Conservation (phyloP, 2,329 filamentous ascomycete genomes). For the Diplodia intermedia region DNA sequence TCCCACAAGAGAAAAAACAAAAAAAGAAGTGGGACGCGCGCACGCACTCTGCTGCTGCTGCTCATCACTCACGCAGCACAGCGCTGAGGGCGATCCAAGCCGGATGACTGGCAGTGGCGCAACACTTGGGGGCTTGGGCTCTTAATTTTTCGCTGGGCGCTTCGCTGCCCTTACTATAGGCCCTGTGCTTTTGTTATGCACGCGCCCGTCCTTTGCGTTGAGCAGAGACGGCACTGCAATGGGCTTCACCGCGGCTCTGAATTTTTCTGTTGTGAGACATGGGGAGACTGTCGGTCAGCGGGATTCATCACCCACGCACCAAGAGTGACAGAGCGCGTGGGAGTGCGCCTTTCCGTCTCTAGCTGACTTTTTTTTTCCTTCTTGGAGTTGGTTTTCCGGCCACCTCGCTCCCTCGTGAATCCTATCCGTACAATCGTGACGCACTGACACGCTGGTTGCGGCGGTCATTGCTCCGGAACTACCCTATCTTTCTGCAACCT, state of each 20-base stretch:
- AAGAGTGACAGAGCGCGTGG: not conserved
- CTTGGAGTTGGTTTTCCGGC: not conserved
- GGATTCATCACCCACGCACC: not conserved
- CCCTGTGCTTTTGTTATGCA: not conserved
- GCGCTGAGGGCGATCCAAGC: not conserved
- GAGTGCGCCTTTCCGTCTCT: not conserved
- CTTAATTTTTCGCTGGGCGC: not conserved
- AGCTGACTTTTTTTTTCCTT: not conserved
- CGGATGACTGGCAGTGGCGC: constrained; percentile 14
- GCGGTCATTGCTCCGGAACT: not conserved
- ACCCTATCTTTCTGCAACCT: not conserved
- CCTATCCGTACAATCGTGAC: not conserved
- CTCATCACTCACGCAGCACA: not conserved
- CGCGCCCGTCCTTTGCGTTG: not conserved
- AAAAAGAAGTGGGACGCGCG: not conserved
- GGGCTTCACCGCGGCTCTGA: constrained; percentile 1
- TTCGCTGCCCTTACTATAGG: not conserved
- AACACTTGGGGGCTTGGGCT: not conserved
- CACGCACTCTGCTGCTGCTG: too few species aligned
- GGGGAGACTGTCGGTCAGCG: not conserved
- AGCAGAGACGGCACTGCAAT: not conserved
- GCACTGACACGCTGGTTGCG: not conserved
- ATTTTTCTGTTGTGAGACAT: not conserved
- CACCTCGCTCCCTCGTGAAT: not conserved
- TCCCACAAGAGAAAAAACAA: not conserved